Evolutionary conservation across 139 green algal genomes (phyloP), one percentile per base, ranked within the genome.

Genomic region (Asterochloris sp.): DNA sequence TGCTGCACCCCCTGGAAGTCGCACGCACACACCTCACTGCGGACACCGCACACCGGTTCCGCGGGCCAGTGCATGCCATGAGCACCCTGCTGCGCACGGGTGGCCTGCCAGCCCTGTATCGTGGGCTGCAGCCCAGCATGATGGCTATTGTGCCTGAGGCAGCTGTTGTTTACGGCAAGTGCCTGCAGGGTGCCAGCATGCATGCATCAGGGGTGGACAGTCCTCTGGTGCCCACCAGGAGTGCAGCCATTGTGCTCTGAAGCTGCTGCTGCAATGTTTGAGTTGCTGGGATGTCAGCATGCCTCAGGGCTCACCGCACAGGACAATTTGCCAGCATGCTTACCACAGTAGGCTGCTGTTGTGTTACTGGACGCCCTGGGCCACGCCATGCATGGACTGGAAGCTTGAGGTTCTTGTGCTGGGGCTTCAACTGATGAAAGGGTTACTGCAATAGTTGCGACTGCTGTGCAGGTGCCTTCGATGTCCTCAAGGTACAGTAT

Each of bases 1-100:
- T 94, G 75, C 90, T 98, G 62, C 96, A 98, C 82, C 94, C 94
- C 0, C 81, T 98, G 21, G 94, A 97, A 71, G 74, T 94, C 63
- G 81, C 94, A 9, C 82, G 90, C 26, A 92, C 80, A 38, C 87
- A 89, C 14, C 62, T 95, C 21, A 92, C 91, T 10, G 77, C 86
- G 17, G 83, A 89, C 64, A 66, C 38, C 60, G 64, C 63, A 0
- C 82, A 79, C 15, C 38, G 61, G 11, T 89, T 87, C 73, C 69
- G 54, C 9, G 84, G 85, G 38, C 62, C 93, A 16, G 24, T 38
- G 10, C 60, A 90, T 38, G 88, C 86, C 14, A 28, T 95, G 11
- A 21, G 13, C 11, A 82, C 38, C 0, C 91, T 97, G 27, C 79
- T 85, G 16, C 63, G 23, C 19, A 10, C 47, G 0, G 94, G 96